Evolutionary conservation across 176 grass and related monocot species (phyloP), one percentile per base, ranked within the genome.

Genomic region (Triticum urartu): DNA sequence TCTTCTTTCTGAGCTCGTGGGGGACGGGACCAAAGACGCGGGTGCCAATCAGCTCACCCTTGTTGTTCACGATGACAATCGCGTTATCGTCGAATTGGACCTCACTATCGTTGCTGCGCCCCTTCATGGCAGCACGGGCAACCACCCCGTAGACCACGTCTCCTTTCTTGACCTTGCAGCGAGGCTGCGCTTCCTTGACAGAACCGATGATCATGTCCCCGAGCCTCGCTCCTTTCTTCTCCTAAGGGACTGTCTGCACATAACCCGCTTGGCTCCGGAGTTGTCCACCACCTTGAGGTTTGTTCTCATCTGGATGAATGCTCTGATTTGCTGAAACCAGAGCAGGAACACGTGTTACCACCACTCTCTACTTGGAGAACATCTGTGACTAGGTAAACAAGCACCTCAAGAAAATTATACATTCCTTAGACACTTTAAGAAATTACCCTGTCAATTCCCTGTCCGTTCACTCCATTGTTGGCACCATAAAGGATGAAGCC

Each of bases 241-340:
- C 82, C 93, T 89, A 63, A 95, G 61, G 32, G 92, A 74, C 85
- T 95, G 94, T 64, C 94, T 98, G 85, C 97, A 96, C 97, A 98
- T 98, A 18, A 98, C 97, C 0, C 93, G 90, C 84, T 94, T 98
- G 21, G 97, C 97, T 13, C 97, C 94, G 0, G 97, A 98, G 79
- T 98, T 98, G 83, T 96, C 97, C 7, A 92, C 97, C 22, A 96
- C 97, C 82, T 96, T 98, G 21, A 98, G 94, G 66, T 94, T 98
- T 28, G 97, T 98, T 83, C 94, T 92, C 94, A 94, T 95, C 80
- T 95, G 97, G 80, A 98, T 91, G 85, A 98, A 98, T 75, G 97
- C 94, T 86, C 97, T 95, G 80, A 92, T 91, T 95, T 94, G 94
- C 97, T 99, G 90, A 36, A 91, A 76, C 50, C 25, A 45, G 81